Conservation (phyloP, 2,329 filamentous ascomycete species). For the Diaporthe capsici region DNA sequence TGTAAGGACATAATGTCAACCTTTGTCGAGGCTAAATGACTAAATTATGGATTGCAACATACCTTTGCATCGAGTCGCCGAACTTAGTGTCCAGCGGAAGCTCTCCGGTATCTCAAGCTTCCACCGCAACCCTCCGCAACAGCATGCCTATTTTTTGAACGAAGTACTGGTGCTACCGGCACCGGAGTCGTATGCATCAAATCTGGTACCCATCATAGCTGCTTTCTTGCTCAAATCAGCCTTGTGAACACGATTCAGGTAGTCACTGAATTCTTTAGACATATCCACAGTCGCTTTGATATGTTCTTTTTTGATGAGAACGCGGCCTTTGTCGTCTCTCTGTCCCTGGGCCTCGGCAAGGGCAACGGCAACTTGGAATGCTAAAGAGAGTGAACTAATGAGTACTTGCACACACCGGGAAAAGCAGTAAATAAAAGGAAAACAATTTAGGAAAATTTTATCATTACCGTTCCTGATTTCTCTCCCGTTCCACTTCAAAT, state of each 20-base stretch:
- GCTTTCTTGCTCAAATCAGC: slow-evolving; percentile 4
- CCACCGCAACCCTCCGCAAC: no score
- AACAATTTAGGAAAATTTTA: no score
- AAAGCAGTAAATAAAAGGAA: neutral
- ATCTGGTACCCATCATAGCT: neutral
- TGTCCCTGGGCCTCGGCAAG: slow-evolving; percentile 21
- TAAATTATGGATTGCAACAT: no score
- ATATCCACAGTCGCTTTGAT: slow-evolving; percentile 15
- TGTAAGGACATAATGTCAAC: no score
- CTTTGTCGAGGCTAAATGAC: no score
- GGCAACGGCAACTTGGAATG: slow-evolving; percentile 33
- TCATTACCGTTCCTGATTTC: slow-evolving; percentile 31
- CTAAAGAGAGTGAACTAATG: neutral
- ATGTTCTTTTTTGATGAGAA: neutral
- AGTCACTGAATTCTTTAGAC: slow-evolving; percentile 6
- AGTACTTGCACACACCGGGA: neutral
- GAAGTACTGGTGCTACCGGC: neutral
- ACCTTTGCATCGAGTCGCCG: no score
- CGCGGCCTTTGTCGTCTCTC: neutral
- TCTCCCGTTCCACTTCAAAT: slow-evolving; percentile 15
- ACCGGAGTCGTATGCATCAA: neutral
- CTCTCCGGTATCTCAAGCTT: no score
- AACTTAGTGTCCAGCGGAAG: no score
- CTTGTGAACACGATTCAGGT: neutral
- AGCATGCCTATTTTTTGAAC: neutral